phyloP scores from a whole-genome alignment of 441 rosid species.

The Eutrema salsugineum region DNA sequence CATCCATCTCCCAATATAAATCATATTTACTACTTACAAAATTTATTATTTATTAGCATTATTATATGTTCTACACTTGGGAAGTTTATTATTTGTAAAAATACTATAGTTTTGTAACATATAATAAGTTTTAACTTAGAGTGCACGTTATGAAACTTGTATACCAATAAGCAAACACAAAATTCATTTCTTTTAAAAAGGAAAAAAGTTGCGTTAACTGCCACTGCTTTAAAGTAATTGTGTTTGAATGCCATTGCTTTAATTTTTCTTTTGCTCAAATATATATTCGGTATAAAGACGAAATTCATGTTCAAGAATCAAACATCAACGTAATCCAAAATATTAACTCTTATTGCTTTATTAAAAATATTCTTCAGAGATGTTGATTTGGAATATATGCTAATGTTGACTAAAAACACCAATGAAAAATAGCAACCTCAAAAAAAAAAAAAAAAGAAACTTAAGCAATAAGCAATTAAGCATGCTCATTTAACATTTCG shows the following conservation, averaged over 20 bases:
- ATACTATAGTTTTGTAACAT: background rate
- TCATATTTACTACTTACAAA: background rate
- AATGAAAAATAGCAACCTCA: background rate
- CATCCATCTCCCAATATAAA: no score
- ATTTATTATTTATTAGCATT: background rate
- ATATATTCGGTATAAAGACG: constrained; percentile 20
- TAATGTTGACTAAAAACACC: constrained; percentile 23
- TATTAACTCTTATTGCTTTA: constrained; percentile 14
- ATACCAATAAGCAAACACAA: background rate
- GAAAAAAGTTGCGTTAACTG: constrained; percentile 9
- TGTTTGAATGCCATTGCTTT: constrained; percentile 26
- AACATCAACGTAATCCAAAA: constrained; percentile 15
- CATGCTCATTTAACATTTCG: background rate
- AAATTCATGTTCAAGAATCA: constrained; percentile 17
- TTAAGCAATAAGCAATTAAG: background rate
- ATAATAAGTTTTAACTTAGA: background rate
- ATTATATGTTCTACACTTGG: background rate
- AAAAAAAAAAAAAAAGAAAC: background rate
- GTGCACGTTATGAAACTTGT: constrained; percentile 14
- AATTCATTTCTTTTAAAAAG: constrained; percentile 3
- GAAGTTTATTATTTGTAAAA: background rate
- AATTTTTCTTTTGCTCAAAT: constrained; percentile 5
- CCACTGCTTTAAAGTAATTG: background rate
- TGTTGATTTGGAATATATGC: constrained; percentile 29
- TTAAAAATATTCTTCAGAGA: constrained; percentile 14